Evolutionary conservation across 805 yeast species (phyloP).

Genomic region (Ogataea salicorniae): DNA sequence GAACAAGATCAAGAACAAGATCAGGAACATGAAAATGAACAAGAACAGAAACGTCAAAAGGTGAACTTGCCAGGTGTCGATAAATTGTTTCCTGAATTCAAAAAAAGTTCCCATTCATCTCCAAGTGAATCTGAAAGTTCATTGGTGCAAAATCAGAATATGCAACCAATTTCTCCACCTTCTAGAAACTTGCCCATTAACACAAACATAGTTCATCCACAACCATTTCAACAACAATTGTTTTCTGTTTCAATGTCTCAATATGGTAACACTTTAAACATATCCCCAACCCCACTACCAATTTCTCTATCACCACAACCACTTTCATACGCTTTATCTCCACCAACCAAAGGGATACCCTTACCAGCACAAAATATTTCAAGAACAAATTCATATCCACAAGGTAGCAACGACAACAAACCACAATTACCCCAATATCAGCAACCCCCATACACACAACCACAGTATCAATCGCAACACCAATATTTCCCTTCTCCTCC

Average conservation of each 20-base stretch:
- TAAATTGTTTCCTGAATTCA: constrained; percentile 14
- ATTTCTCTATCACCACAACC: background rate
- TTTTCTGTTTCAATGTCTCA: background rate
- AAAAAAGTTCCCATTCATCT: background rate
- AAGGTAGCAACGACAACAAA: background rate
- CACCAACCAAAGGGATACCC: background rate
- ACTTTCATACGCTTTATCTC: background rate
- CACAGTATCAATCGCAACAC: constrained; percentile 1
- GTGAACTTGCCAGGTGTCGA: constrained; percentile 21
- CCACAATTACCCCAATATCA: background rate
- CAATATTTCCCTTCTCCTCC: constrained; percentile 1
- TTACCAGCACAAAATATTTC: background rate
- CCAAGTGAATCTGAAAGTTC: background rate
- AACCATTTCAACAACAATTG: background rate
- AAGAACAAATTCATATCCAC: background rate
- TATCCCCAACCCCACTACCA: background rate
- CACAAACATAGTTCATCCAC: background rate
- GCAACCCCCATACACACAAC: constrained; percentile 1
- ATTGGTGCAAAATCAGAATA: background rate
- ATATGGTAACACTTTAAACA: background rate
- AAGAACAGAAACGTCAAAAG: constrained; percentile 4
- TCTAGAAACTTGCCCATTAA: background rate
- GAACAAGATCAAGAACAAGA: background rate
- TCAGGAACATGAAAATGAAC: too few relatives aligned
- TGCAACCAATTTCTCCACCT: background rate